phyloP scores from a whole-genome alignment of 2,329 filamentous ascomycete genomes.

The Talaromyces sp. region DNA sequence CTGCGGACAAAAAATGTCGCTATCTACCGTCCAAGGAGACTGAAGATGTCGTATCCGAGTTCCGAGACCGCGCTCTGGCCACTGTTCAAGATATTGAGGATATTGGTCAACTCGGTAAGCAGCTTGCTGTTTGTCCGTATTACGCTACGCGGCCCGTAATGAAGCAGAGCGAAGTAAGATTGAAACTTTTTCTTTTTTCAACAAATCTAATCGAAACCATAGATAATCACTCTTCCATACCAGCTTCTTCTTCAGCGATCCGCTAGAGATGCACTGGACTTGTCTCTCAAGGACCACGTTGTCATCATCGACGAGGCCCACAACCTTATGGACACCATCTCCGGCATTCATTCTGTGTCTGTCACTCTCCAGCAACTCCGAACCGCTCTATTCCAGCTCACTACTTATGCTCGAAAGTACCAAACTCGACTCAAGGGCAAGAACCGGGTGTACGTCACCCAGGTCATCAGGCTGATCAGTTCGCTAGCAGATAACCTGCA shows the following conservation, averaged over 20 bases:
- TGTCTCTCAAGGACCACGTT: conserved; percentile 80
- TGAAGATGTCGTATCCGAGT: conserved; percentile 65
- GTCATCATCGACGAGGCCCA: conserved; percentile 98
- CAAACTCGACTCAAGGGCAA: conserved; percentile 83
- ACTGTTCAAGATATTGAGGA: conserved; percentile 93
- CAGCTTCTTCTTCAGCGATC: conserved; percentile 81
- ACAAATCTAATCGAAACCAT: background rate
- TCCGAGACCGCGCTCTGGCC: conserved; percentile 78
- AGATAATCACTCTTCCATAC: conserved; percentile 88
- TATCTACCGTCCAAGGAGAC: conserved; percentile 77
- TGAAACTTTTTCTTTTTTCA: background rate
- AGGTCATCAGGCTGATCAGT: conserved; percentile 76
- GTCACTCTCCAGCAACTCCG: conserved; percentile 69
- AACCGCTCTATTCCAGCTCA: conserved; percentile 68
- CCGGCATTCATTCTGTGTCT: conserved; percentile 76
- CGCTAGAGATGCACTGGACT: conserved; percentile 78
- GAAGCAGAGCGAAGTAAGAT: conserved; percentile 64
- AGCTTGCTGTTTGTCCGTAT: conserved; percentile 82
- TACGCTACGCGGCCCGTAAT: conserved; percentile 87
- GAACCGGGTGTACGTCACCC: conserved; percentile 85
- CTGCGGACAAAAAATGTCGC: conserved; percentile 63
- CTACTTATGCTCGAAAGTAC: conserved; percentile 79
- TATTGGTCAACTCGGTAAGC: conserved; percentile 69
- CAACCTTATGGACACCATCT: conserved; percentile 93
- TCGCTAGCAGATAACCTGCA: conserved; percentile 68